Percentiles rank a stretch among this genome's conserved stretches.
Conservation (phyloP, 495 filamentous ascomycete genomes). For the Chaetomium fimeti region DNA sequence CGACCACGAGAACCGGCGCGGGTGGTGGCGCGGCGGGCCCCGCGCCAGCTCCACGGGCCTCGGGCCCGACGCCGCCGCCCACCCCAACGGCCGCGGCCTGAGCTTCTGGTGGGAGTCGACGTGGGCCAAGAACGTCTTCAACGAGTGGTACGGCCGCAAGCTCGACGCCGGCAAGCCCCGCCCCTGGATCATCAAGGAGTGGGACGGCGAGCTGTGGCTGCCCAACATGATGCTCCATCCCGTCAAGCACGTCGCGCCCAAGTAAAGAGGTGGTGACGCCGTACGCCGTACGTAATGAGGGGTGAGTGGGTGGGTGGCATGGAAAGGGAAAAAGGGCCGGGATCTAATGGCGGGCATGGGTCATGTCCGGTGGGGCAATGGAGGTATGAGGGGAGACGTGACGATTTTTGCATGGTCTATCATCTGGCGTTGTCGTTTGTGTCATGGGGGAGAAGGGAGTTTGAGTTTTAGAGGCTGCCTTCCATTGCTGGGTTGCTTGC, state of each 20-base stretch:
- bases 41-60: slow-evolving; percentile 29
- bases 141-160: slow-evolving; percentile 23
- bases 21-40: slow-evolving; percentile 42
- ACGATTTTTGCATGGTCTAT: neutral
- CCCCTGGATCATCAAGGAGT: no score
- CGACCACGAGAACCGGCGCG: slow-evolving; percentile 24
- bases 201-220: no score
- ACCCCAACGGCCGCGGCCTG: slow-evolving; percentile 32
- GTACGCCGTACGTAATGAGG: no score
- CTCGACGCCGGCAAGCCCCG: no score
- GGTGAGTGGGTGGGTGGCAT: no score
- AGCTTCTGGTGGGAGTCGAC: slow-evolving; percentile 39
- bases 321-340: no score
- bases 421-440: neutral
- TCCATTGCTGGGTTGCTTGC: slow-evolving; percentile 1
- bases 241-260: no score
- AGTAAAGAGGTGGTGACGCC: no score
- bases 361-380: neutral
- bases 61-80: slow-evolving; percentile 27
- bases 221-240: no score
- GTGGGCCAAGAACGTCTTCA: slow-evolving; percentile 30
- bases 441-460: neutral
- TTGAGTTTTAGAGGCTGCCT: neutral
- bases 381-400: neutral
- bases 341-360: neutral